Conservation (phyloP, 1,139 yeast species). For the Pichia sp. region DNA sequence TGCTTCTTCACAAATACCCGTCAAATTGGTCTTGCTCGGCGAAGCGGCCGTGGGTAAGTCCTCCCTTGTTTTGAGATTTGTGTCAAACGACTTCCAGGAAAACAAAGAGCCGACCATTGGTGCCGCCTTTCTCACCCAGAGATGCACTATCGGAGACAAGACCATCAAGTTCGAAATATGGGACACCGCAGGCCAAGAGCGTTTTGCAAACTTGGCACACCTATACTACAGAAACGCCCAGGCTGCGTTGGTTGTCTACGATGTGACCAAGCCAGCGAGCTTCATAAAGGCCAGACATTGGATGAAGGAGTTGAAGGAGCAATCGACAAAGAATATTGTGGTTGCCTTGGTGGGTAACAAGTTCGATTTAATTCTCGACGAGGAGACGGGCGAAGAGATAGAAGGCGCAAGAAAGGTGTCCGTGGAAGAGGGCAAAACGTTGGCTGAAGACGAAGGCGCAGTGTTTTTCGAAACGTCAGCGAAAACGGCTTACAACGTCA, state of each 20-base stretch:
- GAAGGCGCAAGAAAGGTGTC: conserved; percentile 71
- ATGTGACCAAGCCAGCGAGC: conserved; percentile 94
- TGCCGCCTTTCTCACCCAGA: conserved; percentile 93
- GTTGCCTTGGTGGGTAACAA: conserved; percentile 95
- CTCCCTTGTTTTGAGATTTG: conserved; percentile 86
- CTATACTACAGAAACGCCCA: conserved; percentile 99
- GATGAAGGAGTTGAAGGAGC: conserved; percentile 96
- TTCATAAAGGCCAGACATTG: conserved; percentile 98
- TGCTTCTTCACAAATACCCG: conserved; percentile 47
- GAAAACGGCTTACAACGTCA: conserved; percentile 85
- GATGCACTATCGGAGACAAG: conserved; percentile 84
- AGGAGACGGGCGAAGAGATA: conserved; percentile 36
- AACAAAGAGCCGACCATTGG: conserved; percentile 97
- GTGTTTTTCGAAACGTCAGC: conserved; percentile 95
- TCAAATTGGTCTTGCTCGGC: conserved; percentile 84
- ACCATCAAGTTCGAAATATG: conserved; percentile 95
- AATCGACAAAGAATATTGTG: conserved; percentile 83
- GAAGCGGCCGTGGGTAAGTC: conserved; percentile 99
- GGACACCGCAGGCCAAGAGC: conserved; percentile 99
- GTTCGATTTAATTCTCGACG: conserved; percentile 53
- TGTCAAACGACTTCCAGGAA: conserved; percentile 93
- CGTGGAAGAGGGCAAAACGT: conserved; percentile 74
- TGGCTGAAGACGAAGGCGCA: conserved; percentile 81
- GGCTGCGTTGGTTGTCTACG: conserved; percentile 94
- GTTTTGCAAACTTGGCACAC: conserved; percentile 95